Conservation (phyloP, 2,329 filamentous ascomycete species). For the Monosporascus sp. region DNA sequence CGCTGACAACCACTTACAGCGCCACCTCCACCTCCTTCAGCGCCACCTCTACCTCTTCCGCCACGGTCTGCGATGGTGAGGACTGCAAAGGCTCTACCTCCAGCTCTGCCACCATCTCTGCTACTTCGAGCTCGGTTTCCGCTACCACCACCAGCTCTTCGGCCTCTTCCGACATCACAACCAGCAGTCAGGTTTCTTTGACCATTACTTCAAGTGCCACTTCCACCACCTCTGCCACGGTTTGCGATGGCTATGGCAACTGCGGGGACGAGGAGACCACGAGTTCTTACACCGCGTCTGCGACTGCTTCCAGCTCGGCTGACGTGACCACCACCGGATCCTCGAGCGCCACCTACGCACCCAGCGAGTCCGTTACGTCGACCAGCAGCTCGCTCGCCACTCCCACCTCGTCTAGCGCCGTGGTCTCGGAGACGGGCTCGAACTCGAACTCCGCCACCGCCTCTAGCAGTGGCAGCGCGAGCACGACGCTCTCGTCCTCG, state of each 20-base stretch:
- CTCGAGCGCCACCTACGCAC: slow-evolving; percentile 2
- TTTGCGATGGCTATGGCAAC: background rate
- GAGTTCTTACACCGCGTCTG: slow-evolving; percentile 7
- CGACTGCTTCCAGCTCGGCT: slow-evolving; percentile 4
- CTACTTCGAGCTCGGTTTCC: no score
- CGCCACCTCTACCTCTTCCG: slow-evolving; percentile 1
- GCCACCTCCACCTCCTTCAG: slow-evolving; percentile 1
- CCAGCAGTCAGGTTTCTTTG: background rate
- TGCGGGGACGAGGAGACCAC: slow-evolving; percentile 1
- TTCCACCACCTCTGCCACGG: background rate
- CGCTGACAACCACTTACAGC: background rate
- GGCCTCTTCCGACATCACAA: no score
- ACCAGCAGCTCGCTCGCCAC: background rate
- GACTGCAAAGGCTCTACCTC: background rate
- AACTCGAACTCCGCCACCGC: background rate
- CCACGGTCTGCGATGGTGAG: background rate
- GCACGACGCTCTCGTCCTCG: background rate
- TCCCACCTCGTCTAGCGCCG: background rate
- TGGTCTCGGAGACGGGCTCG: no score
- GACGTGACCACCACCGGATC: slow-evolving; percentile 2
- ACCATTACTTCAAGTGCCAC: background rate
- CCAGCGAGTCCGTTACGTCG: background rate
- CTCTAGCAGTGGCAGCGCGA: background rate
- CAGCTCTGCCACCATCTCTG: background rate
- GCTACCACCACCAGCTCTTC: background rate